Percentiles rank a stretch among this genome's conserved stretches.
Conservation (phyloP, 768 basidiomycete genomes). For the Pholiota molesta region DNA sequence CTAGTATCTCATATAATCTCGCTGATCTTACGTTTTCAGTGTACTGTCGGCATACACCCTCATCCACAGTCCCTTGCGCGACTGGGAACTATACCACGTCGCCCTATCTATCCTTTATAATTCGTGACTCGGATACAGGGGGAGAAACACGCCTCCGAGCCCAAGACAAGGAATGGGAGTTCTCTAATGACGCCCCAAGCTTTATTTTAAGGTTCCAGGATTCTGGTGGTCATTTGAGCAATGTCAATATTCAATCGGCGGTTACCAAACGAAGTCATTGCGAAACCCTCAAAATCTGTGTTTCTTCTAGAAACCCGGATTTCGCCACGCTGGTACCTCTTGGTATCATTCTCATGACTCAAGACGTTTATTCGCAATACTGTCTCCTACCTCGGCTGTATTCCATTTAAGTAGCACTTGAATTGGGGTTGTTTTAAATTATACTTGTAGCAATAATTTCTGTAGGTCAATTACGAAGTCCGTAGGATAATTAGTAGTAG, state of each 20-base stretch:
- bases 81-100: not conserved
- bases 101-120: not conserved
- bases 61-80: not conserved
- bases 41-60: not conserved
- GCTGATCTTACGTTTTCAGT: not conserved
- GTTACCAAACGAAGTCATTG: conserved; percentile 19
- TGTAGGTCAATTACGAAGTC: no score
- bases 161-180: conserved; percentile 16
- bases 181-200: conserved; percentile 19
- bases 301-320: conserved; percentile 12
- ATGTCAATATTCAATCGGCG: conserved; percentile 15
- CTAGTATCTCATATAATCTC: not conserved
- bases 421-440: no score
- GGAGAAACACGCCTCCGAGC: conserved; percentile 9
- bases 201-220: conserved; percentile 9
- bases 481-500: no score
- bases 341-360: not conserved
- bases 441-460: no score
- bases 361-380: not conserved
- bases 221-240: not conserved
- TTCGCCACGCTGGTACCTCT: conserved; percentile 3
- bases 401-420: not conserved
- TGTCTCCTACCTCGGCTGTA: not conserved
- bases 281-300: conserved; percentile 18
- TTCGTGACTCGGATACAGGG: not conserved